phyloP scores from a whole-genome alignment of 768 basidiomycete species.

The Termitomyces heimii region DNA sequence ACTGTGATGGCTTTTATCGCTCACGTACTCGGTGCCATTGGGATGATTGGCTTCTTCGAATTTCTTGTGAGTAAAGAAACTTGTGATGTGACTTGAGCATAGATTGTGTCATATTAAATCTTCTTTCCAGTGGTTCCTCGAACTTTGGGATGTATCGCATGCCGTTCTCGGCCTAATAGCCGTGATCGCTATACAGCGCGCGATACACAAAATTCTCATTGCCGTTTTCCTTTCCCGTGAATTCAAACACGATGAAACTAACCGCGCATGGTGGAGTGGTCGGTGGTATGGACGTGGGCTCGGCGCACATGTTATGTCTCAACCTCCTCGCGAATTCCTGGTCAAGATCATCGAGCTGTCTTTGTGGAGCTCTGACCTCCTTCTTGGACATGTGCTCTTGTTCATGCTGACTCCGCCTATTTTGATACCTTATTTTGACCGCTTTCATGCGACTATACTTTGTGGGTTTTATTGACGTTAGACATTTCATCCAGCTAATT shows the following conservation, averaged over 20 bases:
- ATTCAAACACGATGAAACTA: slow-evolving; percentile 99
- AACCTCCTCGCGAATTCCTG: slow-evolving; percentile 93
- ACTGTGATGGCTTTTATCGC: slow-evolving; percentile 89
- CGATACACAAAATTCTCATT: slow-evolving; percentile 90
- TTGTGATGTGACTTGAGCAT: neutral
- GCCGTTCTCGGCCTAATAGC: slow-evolving; percentile 92
- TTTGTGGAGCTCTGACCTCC: slow-evolving; percentile 91
- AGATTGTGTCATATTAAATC: slow-evolving; percentile 11
- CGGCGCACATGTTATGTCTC: slow-evolving; percentile 89
- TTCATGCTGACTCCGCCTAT: slow-evolving; percentile 89
- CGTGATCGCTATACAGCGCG: slow-evolving; percentile 87
- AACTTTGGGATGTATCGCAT: slow-evolving; percentile 87
- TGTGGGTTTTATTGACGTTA: slow-evolving; percentile 49
- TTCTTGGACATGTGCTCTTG: slow-evolving; percentile 80
- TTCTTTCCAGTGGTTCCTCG: slow-evolving; percentile 78
- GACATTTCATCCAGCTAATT: neutral
- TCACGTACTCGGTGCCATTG: slow-evolving; percentile 75
- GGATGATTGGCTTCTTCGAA: slow-evolving; percentile 93
- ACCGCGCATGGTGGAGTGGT: slow-evolving; percentile 99
- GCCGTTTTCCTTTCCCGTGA: slow-evolving; percentile 93
- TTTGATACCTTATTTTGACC: slow-evolving; percentile 87
- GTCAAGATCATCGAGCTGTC: slow-evolving; percentile 98
- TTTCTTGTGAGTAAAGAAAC: slow-evolving; percentile 63
- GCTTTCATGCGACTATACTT: slow-evolving; percentile 83
- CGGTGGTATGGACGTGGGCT: slow-evolving; percentile 95